Percentiles rank a stretch among this genome's conserved stretches.
Conservation (phyloP, 129 eudicot genomes). For the Chrysanthemum lavandulifolium region DNA sequence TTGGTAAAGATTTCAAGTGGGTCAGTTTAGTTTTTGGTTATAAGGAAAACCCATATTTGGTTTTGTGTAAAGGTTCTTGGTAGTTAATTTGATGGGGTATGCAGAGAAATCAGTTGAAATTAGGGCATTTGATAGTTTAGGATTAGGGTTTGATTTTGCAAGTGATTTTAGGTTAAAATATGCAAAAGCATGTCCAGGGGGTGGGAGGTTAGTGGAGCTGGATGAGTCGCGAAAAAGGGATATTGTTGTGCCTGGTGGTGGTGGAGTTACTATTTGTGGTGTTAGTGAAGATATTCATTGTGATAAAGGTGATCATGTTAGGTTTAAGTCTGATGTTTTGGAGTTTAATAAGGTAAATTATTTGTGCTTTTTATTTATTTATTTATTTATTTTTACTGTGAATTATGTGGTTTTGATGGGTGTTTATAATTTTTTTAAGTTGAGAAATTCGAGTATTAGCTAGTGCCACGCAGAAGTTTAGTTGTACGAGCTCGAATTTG, state of each 20-base stretch:
- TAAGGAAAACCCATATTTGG: neutral
- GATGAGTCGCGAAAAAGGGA: slow-evolving; percentile 40
- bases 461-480: too few species aligned
- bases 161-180: slow-evolving; percentile 86
- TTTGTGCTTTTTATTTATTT: neutral
- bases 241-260: slow-evolving; percentile 58
- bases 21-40: neutral
- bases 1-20: neutral
- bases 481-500: too few species aligned
- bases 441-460: too few species aligned
- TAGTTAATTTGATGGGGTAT: slow-evolving; percentile 27
- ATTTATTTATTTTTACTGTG: neutral
- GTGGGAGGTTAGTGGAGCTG: slow-evolving; percentile 50
- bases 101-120: slow-evolving; percentile 51
- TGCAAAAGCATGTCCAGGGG: slow-evolving; percentile 57
- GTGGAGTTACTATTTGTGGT: slow-evolving; percentile 43
- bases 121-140: slow-evolving; percentile 64
- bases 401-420: neutral
- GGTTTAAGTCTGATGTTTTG: slow-evolving; percentile 92
- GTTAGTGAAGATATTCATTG: slow-evolving; percentile 77
- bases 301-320: slow-evolving; percentile 86
- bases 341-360: slow-evolving; percentile 71
- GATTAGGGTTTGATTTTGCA: slow-evolving; percentile 89
- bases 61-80: neutral
- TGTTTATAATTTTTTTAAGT: too few species aligned